Conservation (phyloP, 352 stramenopile species). For the Halophytophthora polymorphica region DNA sequence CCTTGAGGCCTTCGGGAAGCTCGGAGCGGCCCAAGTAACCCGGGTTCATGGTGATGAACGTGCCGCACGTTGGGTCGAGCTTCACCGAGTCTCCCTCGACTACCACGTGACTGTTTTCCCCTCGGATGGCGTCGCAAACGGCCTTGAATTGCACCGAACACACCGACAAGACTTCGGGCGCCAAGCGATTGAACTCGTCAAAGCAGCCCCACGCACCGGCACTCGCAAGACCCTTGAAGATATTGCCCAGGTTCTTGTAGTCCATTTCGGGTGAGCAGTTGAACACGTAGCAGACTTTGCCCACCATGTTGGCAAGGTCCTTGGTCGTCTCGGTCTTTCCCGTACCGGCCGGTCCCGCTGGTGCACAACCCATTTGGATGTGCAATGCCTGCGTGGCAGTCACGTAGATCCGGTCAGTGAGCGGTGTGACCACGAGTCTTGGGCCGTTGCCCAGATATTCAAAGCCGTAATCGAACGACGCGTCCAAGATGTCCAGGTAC, state of each 20-base stretch:
- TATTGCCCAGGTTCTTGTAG: constrained; percentile 94
- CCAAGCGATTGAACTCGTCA: constrained; percentile 95
- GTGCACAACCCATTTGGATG: constrained; percentile 94
- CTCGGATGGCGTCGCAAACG: constrained; percentile 92
- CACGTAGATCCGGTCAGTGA: constrained; percentile 95
- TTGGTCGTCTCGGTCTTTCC: constrained; percentile 97
- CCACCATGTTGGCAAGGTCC: constrained; percentile 91
- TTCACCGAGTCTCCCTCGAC: constrained; percentile 91
- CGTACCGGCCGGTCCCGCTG: constrained; percentile 85
- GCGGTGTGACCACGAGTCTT: constrained; percentile 91
- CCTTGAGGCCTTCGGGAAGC: constrained; percentile 93
- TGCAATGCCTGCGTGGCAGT: constrained; percentile 93
- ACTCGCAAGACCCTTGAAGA: constrained; percentile 94
- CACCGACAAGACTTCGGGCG: constrained; percentile 90
- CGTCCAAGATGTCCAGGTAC: constrained; percentile 89
- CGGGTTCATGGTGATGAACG: constrained; percentile 97
- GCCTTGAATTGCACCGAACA: constrained; percentile 94
- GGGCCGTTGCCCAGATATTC: constrained; percentile 95
- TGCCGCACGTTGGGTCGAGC: constrained; percentile 88
- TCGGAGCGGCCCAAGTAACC: constrained; percentile 93
- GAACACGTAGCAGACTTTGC: constrained; percentile 94
- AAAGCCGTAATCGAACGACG: constrained; percentile 93
- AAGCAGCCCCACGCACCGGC: constrained; percentile 94
- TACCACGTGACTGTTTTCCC: constrained; percentile 75
- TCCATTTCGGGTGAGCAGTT: constrained; percentile 96